Conservation (phyloP, 2,329 filamentous ascomycete genomes). For the Xylaria sp. region DNA sequence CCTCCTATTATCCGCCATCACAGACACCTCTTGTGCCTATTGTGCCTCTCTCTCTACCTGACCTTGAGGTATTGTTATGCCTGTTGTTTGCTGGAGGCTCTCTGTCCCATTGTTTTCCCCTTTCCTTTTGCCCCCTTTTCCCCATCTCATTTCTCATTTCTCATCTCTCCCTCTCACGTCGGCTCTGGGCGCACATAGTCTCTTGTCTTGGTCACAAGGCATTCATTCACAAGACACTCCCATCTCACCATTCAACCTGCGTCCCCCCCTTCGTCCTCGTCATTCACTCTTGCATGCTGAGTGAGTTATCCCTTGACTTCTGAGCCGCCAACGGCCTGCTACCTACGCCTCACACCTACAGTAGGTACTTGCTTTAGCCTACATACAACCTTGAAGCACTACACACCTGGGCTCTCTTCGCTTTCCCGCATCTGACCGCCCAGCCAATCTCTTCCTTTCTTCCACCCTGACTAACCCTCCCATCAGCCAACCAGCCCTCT, state of each 20-base stretch:
- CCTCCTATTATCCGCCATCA: neutral
- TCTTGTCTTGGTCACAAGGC: neutral
- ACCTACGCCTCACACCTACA: too few species aligned
- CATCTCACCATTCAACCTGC: neutral
- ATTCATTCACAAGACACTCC: neutral
- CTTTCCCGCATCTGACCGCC: slow-evolving; percentile 40
- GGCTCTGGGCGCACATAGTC: neutral
- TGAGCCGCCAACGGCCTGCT: slow-evolving; percentile 32
- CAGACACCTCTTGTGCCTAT: too few species aligned
- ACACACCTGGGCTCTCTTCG: slow-evolving; percentile 27
- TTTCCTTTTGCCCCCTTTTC: neutral
- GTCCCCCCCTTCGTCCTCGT: slow-evolving; percentile 1
- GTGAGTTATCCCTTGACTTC: slow-evolving; percentile 26
- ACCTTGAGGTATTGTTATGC: too few species aligned
- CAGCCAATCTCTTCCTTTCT: slow-evolving; percentile 38
- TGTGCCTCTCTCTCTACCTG: too few species aligned
- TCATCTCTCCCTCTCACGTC: neutral
- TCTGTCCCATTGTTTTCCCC: too few species aligned
- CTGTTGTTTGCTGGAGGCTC: too few species aligned
- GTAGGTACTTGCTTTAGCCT: too few species aligned
- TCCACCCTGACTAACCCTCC: slow-evolving; percentile 35
- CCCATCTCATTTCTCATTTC: neutral
- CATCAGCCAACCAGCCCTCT: slow-evolving; percentile 37
- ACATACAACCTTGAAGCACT: too few species aligned
- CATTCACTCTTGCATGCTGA: slow-evolving; percentile 14